phyloP scores from a whole-genome alignment of 371 early-diverging fungal genomes.

The Actinomortierella wolfii region DNA sequence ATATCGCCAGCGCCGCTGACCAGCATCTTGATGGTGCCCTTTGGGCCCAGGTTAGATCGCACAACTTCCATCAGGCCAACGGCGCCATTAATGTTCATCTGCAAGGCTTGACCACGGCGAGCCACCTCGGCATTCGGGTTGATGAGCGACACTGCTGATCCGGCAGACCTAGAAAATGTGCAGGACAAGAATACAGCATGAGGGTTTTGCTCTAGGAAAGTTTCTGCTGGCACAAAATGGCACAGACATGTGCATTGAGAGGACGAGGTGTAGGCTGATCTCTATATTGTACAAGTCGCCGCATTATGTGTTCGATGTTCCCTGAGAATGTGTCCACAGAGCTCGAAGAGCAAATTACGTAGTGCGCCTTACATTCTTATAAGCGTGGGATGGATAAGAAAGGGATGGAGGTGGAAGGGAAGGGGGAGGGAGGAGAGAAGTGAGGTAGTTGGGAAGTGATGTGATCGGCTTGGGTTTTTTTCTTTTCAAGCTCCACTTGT shows the following conservation, averaged over 20 bases:
- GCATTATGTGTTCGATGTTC: no score
- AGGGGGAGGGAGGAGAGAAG: constrained; percentile 2
- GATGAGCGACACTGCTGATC: constrained; percentile 86
- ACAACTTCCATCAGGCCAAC: constrained; percentile 95
- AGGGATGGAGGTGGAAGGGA: not conserved
- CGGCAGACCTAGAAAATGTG: constrained; percentile 33
- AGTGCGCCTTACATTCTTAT: constrained; percentile 1
- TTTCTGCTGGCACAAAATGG: no score
- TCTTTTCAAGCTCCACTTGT: constrained; percentile 82
- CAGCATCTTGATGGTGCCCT: constrained; percentile 99
- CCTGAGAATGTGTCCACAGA: no score
- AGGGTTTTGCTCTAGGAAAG: no score
- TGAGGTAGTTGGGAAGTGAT: not conserved
- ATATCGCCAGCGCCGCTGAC: constrained; percentile 96
- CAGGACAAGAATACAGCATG: not conserved
- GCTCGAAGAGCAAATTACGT: no score
- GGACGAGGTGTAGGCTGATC: no score
- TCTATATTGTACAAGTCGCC: no score
- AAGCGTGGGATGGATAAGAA: not conserved
- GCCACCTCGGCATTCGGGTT: constrained; percentile 99
- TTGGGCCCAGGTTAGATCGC: constrained; percentile 97
- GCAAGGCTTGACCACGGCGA: constrained; percentile 97
- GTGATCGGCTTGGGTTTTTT: constrained; percentile 69
- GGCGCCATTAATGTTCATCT: constrained; percentile 97
- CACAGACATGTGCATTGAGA: no score